phyloP scores from a whole-genome alignment of 2,329 filamentous ascomycete species.

The Amauroascus verrucosus region DNA sequence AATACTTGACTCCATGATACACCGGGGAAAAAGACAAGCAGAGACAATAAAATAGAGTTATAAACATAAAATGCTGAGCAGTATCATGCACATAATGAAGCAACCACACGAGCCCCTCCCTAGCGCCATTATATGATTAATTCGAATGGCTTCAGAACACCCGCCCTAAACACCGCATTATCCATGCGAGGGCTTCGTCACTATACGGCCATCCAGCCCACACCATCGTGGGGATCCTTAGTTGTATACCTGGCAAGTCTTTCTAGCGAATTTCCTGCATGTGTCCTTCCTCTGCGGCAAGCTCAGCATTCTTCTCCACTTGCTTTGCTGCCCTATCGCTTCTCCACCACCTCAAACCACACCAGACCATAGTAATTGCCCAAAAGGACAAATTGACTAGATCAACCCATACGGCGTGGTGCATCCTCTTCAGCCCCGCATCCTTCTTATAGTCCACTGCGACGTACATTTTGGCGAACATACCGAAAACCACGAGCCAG shows the following conservation, averaged over 20 bases:
- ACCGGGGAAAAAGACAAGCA: background rate
- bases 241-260: background rate
- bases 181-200: background rate
- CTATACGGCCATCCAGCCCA: too few species aligned
- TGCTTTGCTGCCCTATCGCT: slow-evolving; percentile 15
- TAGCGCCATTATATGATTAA: background rate
- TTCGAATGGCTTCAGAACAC: background rate
- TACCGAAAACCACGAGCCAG: slow-evolving; percentile 71
- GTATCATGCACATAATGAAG: background rate
- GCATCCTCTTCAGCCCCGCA: slow-evolving; percentile 61
- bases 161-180: background rate
- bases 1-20: background rate
- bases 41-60: background rate
- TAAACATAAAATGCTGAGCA: slow-evolving; percentile 5
- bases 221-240: too few species aligned
- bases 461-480: slow-evolving; percentile 77
- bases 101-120: background rate
- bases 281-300: slow-evolving; percentile 11
- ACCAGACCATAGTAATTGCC: slow-evolving; percentile 49
- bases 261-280: slow-evolving; percentile 4
- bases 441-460: slow-evolving; percentile 34
- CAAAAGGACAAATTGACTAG: slow-evolving; percentile 65
- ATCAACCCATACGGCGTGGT: slow-evolving; percentile 77
- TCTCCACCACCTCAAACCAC: slow-evolving; percentile 29
- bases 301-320: slow-evolving; percentile 17